Evolutionary conservation across 495 filamentous ascomycete species (phyloP), one percentile per base, ranked within the genome.

Genomic region (Penicillium alfredii): DNA sequence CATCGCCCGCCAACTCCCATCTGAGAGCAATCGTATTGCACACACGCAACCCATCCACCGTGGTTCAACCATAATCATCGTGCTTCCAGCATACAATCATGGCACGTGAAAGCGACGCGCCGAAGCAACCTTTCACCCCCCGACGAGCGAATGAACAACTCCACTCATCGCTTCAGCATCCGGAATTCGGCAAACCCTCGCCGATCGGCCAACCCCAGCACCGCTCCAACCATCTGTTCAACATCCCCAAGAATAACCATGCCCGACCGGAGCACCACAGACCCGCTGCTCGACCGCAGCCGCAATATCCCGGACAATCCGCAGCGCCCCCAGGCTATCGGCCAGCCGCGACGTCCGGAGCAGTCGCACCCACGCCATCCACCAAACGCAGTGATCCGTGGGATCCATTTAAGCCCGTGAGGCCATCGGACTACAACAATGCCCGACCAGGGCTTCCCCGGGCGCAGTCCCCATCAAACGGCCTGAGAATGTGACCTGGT

Each of bases 111-210:
- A 65, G 61, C 39, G 59, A 47, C 30, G 59, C 61, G 12, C 63
- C 66, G 9, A 38, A 33, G 15, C 58, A 61, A 21, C 46, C 55
- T n/a, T 40, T 53, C 21, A 64, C 60, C 16, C 61, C 63, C 23
- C 44, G 45, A 20, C 57, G 47, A 19, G 52, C 55, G 16, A 51
- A 56, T 16, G 51, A 58, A 18, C 49, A 60, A n/a, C 30, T 48
- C 14, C 51, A 44, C 16, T 30, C 54, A 14, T 30, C 53, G 6
- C 24, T 51, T 18, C 49, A 60, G 3, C 54, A 71, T 24, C 71
- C 74, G 23, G 72, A 81, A 48, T 81, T 81, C 44, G 77, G 77
- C 17, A 74, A 74, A 43, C 60, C 77, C 2, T 80, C 66, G n/a
- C 63, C 66, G 19, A 49, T 71, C 44, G 56, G 77, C 40, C 69